Conservation (phyloP, 2,329 filamentous ascomycete genomes). For the Madurella mycetomatis region DNA sequence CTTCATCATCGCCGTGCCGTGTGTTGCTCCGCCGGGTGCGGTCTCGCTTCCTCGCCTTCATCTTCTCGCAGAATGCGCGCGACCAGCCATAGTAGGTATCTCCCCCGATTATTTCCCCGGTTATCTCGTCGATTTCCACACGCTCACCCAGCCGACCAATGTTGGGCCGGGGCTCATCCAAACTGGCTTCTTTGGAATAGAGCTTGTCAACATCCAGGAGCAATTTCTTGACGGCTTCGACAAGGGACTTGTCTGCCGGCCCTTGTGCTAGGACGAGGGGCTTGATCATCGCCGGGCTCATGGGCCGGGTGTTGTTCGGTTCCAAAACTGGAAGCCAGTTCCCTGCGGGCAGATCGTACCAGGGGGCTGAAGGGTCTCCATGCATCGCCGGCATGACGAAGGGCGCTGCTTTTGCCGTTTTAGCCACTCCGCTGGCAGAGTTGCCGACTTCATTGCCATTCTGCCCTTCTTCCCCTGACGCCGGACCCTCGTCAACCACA, state of each 20-base stretch:
- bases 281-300: conserved; percentile 65
- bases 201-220: conserved; percentile 66
- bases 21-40: neutral
- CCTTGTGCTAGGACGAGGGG: conserved; percentile 67
- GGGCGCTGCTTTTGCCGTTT: conserved; percentile 53
- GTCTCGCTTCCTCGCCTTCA: conserved; percentile 52
- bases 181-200: conserved; percentile 50
- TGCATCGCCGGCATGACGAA: conserved; percentile 72
- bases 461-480: conserved; percentile 3
- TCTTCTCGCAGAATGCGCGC: conserved; percentile 70
- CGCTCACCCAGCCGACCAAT: conserved; percentile 73
- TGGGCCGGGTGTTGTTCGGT: conserved; percentile 69
- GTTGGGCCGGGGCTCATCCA: conserved; percentile 51
- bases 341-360: conserved; percentile 77
- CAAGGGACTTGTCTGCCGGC: conserved; percentile 62
- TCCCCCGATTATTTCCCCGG: conserved; percentile 58
- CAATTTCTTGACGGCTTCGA: conserved; percentile 64
- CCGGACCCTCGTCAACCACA: conserved; percentile 41
- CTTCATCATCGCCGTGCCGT: conserved; percentile 25
- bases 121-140: conserved; percentile 61
- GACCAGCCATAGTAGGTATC: conserved; percentile 91
- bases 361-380: conserved; percentile 67
- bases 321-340: conserved; percentile 77
- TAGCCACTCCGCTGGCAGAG: conserved; percentile 26
- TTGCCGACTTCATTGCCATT: conserved; percentile 16